Conservation (phyloP, 2,329 filamentous ascomycete genomes). For the Fusarium liriodendri region DNA sequence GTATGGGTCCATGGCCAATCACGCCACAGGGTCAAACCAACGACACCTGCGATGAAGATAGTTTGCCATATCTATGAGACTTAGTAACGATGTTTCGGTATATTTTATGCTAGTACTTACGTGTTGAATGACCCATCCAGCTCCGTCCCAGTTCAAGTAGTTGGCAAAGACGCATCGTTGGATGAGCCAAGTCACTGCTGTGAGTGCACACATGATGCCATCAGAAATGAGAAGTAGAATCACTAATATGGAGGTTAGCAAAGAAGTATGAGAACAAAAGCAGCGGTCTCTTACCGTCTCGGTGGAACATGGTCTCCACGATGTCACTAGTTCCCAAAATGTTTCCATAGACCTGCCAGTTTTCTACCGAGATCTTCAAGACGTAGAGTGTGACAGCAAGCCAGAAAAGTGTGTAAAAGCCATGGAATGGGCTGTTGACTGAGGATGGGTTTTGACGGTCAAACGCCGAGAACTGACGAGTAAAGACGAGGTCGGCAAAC, state of each 20-base stretch:
- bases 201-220: slow-evolving; percentile 74
- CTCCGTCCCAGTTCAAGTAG: slow-evolving; percentile 73
- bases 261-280: neutral
- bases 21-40: slow-evolving; percentile 75
- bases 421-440: slow-evolving; percentile 77
- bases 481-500: slow-evolving; percentile 72
- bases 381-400: slow-evolving; percentile 75
- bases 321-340: slow-evolving; percentile 79
- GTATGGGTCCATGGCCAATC: slow-evolving; percentile 89
- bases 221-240: slow-evolving; percentile 71
- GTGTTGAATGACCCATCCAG: slow-evolving; percentile 81
- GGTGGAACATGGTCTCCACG: slow-evolving; percentile 72
- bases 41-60: slow-evolving; percentile 68
- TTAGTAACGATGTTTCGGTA: neutral
- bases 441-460: slow-evolving; percentile 76
- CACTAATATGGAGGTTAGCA: slow-evolving; percentile 49
- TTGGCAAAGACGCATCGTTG: slow-evolving; percentile 70
- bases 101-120: slow-evolving; percentile 48
- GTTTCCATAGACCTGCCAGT: slow-evolving; percentile 76
- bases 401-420: slow-evolving; percentile 86
- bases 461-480: slow-evolving; percentile 78
- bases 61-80: slow-evolving; percentile 73
- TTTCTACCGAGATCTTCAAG: slow-evolving; percentile 73
- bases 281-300: slow-evolving; percentile 53
- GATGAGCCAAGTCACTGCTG: slow-evolving; percentile 72